Evolutionary conservation across 768 basidiomycete genomes (phyloP).

Genomic region (Termitomyces sp.): DNA sequence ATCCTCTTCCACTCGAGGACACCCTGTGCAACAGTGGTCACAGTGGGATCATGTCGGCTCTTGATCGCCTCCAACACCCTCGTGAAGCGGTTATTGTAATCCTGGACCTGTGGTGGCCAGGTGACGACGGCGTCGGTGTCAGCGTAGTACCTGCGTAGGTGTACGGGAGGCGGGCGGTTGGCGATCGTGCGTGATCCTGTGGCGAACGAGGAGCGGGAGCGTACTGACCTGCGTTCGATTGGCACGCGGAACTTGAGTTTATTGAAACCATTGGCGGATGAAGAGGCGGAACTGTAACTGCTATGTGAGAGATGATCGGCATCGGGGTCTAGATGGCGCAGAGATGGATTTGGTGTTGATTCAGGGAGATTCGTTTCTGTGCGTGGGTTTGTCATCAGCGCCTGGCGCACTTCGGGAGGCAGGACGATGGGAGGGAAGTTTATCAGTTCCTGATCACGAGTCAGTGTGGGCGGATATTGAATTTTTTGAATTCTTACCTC

Average conservation of each 20-base stretch:
- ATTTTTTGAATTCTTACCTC: constrained; percentile 54
- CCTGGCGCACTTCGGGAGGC: constrained; percentile 62
- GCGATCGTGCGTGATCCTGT: background rate
- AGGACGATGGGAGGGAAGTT: constrained; percentile 77
- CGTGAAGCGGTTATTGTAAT: constrained; percentile 92
- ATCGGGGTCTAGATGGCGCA: constrained; percentile 39
- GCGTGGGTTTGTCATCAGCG: constrained; percentile 49
- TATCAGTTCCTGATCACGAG: constrained; percentile 72
- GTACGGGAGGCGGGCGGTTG: constrained; percentile 1
- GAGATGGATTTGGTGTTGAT: constrained; percentile 76
- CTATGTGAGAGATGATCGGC: constrained; percentile 4
- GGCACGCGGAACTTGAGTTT: constrained; percentile 74
- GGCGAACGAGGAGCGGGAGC: constrained; percentile 2
- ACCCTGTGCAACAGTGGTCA: constrained; percentile 95
- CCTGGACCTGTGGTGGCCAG: constrained; percentile 92
- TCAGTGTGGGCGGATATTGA: background rate
- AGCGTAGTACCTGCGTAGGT: constrained; percentile 73
- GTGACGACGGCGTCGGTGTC: constrained; percentile 59
- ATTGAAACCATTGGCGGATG: no score
- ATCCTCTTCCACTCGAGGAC: constrained; percentile 93
- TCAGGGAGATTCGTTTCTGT: constrained; percentile 57
- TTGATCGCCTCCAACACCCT: constrained; percentile 86
- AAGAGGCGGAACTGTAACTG: no score
- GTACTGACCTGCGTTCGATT: constrained; percentile 71
- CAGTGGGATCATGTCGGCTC: constrained; percentile 93